Conservation (phyloP, 805 yeast genomes). For the Candida jianshihensis region DNA sequence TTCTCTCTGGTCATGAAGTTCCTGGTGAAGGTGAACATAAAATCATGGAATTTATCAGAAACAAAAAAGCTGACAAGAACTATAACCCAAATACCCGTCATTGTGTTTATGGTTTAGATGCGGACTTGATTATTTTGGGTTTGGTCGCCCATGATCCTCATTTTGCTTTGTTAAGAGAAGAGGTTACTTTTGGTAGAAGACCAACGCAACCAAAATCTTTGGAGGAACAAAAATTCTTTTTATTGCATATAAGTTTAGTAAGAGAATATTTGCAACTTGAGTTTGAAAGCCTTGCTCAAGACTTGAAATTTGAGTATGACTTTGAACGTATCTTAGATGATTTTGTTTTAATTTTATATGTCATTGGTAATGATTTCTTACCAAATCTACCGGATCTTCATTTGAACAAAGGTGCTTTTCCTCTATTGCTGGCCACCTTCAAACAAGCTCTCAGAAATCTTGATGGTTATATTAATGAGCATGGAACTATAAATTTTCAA, state of each 20-base stretch:
- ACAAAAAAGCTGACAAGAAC: constrained; percentile 62
- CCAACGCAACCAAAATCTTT: constrained; percentile 39
- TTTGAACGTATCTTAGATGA: constrained; percentile 91
- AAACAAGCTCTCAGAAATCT: constrained; percentile 65
- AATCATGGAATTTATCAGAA: constrained; percentile 87
- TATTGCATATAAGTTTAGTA: constrained; percentile 78
- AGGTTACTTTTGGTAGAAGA: constrained; percentile 75
- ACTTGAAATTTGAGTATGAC: constrained; percentile 58
- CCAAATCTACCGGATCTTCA: constrained; percentile 94
- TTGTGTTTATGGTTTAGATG: constrained; percentile 93
- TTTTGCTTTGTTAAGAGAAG: constrained; percentile 89
- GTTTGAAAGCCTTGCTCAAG: constrained; percentile 61
- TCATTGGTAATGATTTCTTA: constrained; percentile 95
- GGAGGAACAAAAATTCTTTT: constrained; percentile 71
- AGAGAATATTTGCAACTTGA: constrained; percentile 90
- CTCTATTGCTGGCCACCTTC: constrained; percentile 83
- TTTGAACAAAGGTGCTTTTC: constrained; percentile 93
- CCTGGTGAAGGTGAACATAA: constrained; percentile 99
- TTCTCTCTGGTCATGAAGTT: constrained; percentile 89
- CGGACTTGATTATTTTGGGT: constrained; percentile 92
- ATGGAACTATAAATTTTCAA: constrained; percentile 71
- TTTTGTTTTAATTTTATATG: constrained; percentile 84
- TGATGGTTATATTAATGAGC: constrained; percentile 81
- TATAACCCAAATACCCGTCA: constrained; percentile 82
- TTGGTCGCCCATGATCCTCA: constrained; percentile 93